Conservation (phyloP, 768 basidiomycete genomes). For the Leccinum uliginosum region DNA sequence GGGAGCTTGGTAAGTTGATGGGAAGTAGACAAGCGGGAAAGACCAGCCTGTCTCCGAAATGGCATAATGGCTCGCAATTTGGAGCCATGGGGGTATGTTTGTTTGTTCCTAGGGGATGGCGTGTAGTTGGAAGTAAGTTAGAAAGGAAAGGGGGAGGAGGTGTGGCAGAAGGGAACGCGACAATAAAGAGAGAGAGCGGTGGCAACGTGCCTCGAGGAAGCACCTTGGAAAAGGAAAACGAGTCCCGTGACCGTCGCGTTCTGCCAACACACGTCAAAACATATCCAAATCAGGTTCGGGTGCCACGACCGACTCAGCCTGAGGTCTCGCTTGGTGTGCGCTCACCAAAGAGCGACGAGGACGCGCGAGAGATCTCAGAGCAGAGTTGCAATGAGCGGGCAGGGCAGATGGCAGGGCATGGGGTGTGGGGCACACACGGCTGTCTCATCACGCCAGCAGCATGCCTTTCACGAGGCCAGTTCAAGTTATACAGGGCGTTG, state of each 20-base stretch:
- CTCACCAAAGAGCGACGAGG: background rate
- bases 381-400: background rate
- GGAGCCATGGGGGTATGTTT: slow-evolving; percentile 31
- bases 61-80: slow-evolving; percentile 72
- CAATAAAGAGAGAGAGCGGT: slow-evolving; percentile 18
- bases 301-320: background rate
- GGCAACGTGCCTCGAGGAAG: slow-evolving; percentile 29
- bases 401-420: slow-evolving; percentile 9
- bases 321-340: background rate
- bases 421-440: slow-evolving; percentile 14
- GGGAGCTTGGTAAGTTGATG: slow-evolving; percentile 1
- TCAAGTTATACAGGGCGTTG: background rate
- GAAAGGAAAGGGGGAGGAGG: slow-evolving; percentile 3
- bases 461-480: slow-evolving; percentile 19
- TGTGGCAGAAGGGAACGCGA: slow-evolving; percentile 16
- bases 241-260: slow-evolving; percentile 36
- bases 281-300: slow-evolving; percentile 13
- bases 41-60: slow-evolving; percentile 71
- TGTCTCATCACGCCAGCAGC: slow-evolving; percentile 4
- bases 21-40: slow-evolving; percentile 7
- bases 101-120: background rate
- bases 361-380: background rate
- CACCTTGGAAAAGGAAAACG: slow-evolving; percentile 31
- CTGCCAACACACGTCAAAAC: slow-evolving; percentile 22
- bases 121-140: slow-evolving; percentile 3